Evolutionary conservation across 2,329 filamentous ascomycete species (phyloP), one percentile per base, ranked within the genome.

Genomic region (Diaporthe capsici): DNA sequence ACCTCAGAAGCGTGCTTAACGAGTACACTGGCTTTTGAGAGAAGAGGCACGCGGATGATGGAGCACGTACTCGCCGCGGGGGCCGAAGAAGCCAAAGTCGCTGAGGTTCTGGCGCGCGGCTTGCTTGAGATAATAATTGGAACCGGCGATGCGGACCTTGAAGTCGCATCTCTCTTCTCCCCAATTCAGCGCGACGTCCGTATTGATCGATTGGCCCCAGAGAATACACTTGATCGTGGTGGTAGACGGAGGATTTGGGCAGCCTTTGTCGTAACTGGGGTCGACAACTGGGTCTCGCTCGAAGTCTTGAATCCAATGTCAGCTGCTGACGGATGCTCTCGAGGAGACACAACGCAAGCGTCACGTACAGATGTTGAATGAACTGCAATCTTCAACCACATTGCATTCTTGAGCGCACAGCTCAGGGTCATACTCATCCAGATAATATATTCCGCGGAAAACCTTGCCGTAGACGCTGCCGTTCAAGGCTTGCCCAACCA

Each of bases 201-300:
- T 25, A 17, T 57, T 71, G n/a, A 72, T 55, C 4, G 68, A 42
- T 39, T 58, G 57, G 5, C 68, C 58, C 75, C 73, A 76, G 58
- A 76, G 61, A 25, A 75, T 70, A 25, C 75, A 76, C 49, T 77
- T 77, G 34, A 77, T 77, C 8, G 53, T 71, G 37, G 72, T 77
- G 15, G 73, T 77, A 9, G 65, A 68, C 3, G 67, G 49, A 3
- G 75, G 75, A 25, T 76, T 71, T 1, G 73, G 73, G 39, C 75
- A 76, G 5, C 57, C 70, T 13, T 10, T 8, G 47, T 57, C 28
- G 20, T n/a, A 34, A 34, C 51, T 25, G 3, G 75, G 75, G 9
- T 49, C 34, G 28, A 72, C 25, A 2, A 65, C 20, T 12, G 76
- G 76, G 37, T 42, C 70, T 8, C 73, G 73, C 39, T 77, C 73